Evolutionary conservation across 257 asterid species (phyloP), one percentile per base, ranked within the genome.

Genomic region (Ophiorrhiza pumila): DNA sequence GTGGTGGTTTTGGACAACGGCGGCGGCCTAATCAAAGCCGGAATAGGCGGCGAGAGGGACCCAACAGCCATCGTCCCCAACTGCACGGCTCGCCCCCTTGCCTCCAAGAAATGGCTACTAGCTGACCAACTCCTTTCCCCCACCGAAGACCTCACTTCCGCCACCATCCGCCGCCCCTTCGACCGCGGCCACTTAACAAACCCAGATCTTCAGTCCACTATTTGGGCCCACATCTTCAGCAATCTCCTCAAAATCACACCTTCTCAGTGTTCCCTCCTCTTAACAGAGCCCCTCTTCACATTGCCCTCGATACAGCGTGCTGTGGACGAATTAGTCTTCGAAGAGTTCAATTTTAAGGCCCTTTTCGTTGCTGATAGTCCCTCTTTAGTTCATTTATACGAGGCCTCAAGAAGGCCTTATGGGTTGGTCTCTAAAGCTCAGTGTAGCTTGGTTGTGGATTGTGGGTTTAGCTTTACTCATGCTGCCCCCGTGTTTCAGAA

Each of bases 401-500:
- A 95, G 73, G 96, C 98, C 1, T 89, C 97, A 12, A 81, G 95
- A 46, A 78, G 90, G 56, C 97, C 98, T 17, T 84, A 81, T 57
- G 97, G 95, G 32, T 66, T 91, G 76, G 85, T 85, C 20, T 86
- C 96, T 0, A 95, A 81, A 72, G 85, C 97, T 52, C 93, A 92
- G 78, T 89, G 97, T 77, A 95, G 99, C 82, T 76, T 95, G 76
- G 98, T 95, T 61, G 95, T 92, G 63, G 99, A 95, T 73, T 90
- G 93, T 60, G 98, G 99, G 32, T 95, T 95, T 50, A 90, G 96
- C 22, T 95, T 95, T 78, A 87, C 92, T 4, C 99, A 92, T 74
- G 93, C 93, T 9, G 95, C 96, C 14, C 98, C 97, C 1, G 99
- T 95, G n/a, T 80, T 90, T 25, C 99, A 95, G 87, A 90, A 90